Evolutionary conservation across 2,329 filamentous ascomycete genomes (phyloP).

Genomic region (Colletotrichum plurivorum): DNA sequence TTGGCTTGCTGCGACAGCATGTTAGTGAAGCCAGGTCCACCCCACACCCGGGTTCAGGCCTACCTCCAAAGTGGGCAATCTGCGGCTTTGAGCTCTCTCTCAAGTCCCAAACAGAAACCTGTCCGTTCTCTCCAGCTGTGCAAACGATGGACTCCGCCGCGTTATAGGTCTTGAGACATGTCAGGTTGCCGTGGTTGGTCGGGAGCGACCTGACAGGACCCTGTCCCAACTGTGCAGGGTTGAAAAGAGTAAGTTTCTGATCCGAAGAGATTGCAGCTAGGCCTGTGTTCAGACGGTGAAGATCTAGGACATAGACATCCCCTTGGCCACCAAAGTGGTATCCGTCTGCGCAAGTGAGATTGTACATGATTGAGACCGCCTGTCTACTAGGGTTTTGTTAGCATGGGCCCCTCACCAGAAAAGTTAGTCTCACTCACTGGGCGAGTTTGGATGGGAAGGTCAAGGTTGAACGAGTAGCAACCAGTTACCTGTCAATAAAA

Average conservation of each 20-base stretch:
- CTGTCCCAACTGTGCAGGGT: conserved; percentile 68
- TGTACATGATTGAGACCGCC: conserved; percentile 53
- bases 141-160: conserved; percentile 68
- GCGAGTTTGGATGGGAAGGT: not conserved
- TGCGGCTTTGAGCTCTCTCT: conserved; percentile 58
- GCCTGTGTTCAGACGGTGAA: conserved; percentile 64
- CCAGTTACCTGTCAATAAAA: too few relatives aligned
- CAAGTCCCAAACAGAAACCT: conserved; percentile 76
- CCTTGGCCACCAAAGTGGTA: conserved; percentile 54
- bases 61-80: conserved; percentile 63
- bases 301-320: conserved; percentile 71
- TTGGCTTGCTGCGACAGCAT: conserved; percentile 53
- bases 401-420: conserved; percentile 13
- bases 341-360: conserved; percentile 55
- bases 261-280: conserved; percentile 79
- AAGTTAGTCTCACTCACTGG: not conserved
- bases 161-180: conserved; percentile 71
- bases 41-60: conserved; percentile 43
- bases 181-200: conserved; percentile 74
- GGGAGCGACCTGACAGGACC: conserved; percentile 63
- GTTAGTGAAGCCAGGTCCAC: conserved; percentile 39
- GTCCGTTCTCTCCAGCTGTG: conserved; percentile 81
- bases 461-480: too few relatives aligned
- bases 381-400: conserved; percentile 9
- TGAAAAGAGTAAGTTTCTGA: conserved; percentile 76